Conservation (phyloP, 2,329 filamentous ascomycete species). For the Phoma sp. region DNA sequence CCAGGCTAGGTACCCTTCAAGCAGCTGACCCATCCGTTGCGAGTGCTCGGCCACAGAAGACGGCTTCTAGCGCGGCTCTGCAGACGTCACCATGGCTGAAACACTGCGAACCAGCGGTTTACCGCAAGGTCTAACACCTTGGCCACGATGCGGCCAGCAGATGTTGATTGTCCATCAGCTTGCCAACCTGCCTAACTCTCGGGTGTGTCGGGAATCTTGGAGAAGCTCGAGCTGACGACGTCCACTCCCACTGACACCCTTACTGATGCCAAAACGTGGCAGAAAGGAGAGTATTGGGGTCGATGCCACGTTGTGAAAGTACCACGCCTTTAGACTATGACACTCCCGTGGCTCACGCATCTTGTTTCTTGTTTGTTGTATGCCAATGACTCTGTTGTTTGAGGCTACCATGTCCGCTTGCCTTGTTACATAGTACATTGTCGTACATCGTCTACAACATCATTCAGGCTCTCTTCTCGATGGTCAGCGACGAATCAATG, state of each 20-base stretch:
- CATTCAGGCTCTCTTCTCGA: background rate
- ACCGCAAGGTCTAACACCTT: slow-evolving; percentile 17
- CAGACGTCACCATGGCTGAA: slow-evolving; percentile 31
- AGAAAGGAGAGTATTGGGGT: background rate
- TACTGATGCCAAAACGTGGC: background rate
- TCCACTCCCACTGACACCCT: background rate
- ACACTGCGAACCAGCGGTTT: slow-evolving; percentile 27
- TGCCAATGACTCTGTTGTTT: background rate
- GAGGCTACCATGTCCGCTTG: background rate
- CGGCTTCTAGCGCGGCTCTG: slow-evolving; percentile 36
- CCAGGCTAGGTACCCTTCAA: slow-evolving; percentile 15
- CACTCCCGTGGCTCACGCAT: background rate
- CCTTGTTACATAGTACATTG: background rate
- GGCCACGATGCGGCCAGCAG: slow-evolving; percentile 23
- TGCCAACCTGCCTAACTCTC: slow-evolving; percentile 2
- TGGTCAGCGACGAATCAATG: background rate
- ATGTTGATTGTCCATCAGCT: background rate
- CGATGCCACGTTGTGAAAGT: background rate
- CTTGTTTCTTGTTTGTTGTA: background rate
- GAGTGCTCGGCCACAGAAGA: slow-evolving; percentile 24
- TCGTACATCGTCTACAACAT: background rate
- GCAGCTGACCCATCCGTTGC: slow-evolving; percentile 21
- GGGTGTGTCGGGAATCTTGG: slow-evolving; percentile 2
- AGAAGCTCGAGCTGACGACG: background rate
- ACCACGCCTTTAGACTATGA: background rate